phyloP scores from a whole-genome alignment of 768 basidiomycete species.

The Tephrocybe sp. region DNA sequence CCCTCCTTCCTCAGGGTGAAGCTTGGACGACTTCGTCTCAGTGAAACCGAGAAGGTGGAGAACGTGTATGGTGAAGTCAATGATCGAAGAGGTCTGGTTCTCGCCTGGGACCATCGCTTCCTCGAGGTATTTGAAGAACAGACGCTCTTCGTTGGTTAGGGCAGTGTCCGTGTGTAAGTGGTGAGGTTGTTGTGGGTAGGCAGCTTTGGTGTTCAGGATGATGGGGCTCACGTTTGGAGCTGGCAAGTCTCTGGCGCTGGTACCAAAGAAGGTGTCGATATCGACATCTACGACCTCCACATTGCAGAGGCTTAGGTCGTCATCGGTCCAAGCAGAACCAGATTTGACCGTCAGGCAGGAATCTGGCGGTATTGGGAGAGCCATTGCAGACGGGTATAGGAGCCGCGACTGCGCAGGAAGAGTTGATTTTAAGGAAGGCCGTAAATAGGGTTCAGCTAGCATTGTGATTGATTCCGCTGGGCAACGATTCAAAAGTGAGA shows the following conservation, averaged over 20 bases:
- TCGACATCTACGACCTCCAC: conserved; percentile 14
- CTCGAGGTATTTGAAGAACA: conserved; percentile 16
- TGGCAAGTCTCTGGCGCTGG: background rate
- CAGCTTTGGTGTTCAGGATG: conserved; percentile 7
- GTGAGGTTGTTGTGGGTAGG: background rate
- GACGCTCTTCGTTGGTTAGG: conserved; percentile 15
- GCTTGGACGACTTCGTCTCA: conserved; percentile 7
- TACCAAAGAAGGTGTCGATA: conserved; percentile 13
- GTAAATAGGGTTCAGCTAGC: background rate
- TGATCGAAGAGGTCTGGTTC: conserved; percentile 7
- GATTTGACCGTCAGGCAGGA: conserved; percentile 8
- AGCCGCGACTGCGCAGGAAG: background rate
- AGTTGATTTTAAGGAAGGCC: conserved; percentile 2
- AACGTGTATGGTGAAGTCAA: conserved; percentile 13
- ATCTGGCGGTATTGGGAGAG: background rate
- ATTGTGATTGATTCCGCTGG: background rate
- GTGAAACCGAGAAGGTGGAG: conserved; percentile 16
- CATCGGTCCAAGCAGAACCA: conserved; percentile 15
- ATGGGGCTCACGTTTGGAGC: conserved; percentile 12
- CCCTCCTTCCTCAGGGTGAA: conserved; percentile 1
- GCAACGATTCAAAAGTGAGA: background rate
- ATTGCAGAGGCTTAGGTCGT: conserved; percentile 13
- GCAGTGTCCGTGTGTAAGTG: conserved; percentile 3
- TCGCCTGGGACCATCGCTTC: conserved; percentile 10
- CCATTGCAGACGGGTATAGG: background rate